Conservation (phyloP, 768 basidiomycete genomes). For the Agaricus sinodeliciosus region DNA sequence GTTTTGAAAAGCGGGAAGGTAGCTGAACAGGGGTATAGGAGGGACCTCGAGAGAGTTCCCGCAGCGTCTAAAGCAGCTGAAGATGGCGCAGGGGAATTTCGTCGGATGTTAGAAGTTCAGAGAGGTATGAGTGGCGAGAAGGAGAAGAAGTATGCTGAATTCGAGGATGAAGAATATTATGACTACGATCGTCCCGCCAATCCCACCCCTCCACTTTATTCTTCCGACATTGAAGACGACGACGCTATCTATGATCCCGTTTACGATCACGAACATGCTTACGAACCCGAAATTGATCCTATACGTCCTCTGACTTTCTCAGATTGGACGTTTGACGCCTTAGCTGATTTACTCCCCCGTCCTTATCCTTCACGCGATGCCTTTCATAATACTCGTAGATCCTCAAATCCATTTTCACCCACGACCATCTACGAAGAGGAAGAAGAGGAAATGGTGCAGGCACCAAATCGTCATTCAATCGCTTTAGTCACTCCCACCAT, state of each 20-base stretch:
- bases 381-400: conserved; percentile 19
- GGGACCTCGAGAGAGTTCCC: conserved; percentile 55
- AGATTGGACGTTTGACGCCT: conserved; percentile 83
- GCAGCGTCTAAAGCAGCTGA: conserved; percentile 12
- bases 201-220: too few species aligned
- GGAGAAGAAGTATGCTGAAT: conserved; percentile 25
- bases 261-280: conserved; percentile 36
- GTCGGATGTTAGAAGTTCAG: conserved; percentile 57
- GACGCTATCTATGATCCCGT: conserved; percentile 26
- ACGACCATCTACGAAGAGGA: conserved; percentile 20
- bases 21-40: conserved; percentile 83
- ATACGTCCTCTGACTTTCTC: conserved; percentile 56
- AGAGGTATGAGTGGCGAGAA: conserved; percentile 44
- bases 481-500: conserved; percentile 22
- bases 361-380: conserved; percentile 7
- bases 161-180: conserved; percentile 22
- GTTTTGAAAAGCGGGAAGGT: conserved; percentile 78
- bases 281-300: conserved; percentile 19
- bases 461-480: conserved; percentile 15
- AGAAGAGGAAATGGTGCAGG: conserved; percentile 3
- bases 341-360: conserved; percentile 51
- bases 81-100: conserved; percentile 54
- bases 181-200: too few species aligned
- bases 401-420: conserved; percentile 30
- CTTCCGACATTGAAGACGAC: too few species aligned